phyloP scores from a whole-genome alignment of 129 eudicot species.

The Centrapalus pauciflorus region DNA sequence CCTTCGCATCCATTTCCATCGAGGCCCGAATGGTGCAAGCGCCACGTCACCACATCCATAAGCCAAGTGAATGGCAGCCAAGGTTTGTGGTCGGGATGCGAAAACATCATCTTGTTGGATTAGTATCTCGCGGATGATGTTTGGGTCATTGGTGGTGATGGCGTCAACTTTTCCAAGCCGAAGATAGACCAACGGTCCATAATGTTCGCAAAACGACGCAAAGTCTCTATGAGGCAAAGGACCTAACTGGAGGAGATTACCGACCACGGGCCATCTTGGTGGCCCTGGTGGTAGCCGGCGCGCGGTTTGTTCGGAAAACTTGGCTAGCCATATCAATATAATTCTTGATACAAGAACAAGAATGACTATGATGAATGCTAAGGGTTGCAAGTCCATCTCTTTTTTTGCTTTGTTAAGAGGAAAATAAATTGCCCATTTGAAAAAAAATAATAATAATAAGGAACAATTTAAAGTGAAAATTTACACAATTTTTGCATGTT shows the following conservation, averaged over 20 bases:
- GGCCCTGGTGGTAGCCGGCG: conserved; percentile 82
- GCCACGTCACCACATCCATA: conserved; percentile 93
- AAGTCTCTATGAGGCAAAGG: conserved; percentile 78
- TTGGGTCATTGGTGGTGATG: conserved; percentile 89
- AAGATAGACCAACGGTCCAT: conserved; percentile 83
- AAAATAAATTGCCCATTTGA: neutral
- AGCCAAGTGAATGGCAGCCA: conserved; percentile 74
- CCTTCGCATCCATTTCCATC: conserved; percentile 90
- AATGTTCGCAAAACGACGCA: conserved; percentile 62
- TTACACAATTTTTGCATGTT: conserved; percentile 22
- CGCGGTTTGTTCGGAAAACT: neutral
- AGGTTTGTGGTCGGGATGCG: conserved; percentile 85
- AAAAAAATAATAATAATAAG: too few relatives aligned
- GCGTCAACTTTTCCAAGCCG: conserved; percentile 74
- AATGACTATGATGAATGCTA: conserved; percentile 23
- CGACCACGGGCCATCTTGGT: conserved; percentile 73
- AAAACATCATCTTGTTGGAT: conserved; percentile 80
- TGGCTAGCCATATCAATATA: conserved; percentile 11
- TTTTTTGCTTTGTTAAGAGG: neutral
- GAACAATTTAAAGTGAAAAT: conserved; percentile 1
- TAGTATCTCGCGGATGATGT: conserved; percentile 79
- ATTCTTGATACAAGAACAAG: conserved; percentile 24
- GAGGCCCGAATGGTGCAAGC: conserved; percentile 84
- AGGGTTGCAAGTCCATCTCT: conserved; percentile 25
- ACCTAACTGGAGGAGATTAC: conserved; percentile 83